Conservation (phyloP, 148 eudicot genomes). For the Dianthus caryophyllus region DNA sequence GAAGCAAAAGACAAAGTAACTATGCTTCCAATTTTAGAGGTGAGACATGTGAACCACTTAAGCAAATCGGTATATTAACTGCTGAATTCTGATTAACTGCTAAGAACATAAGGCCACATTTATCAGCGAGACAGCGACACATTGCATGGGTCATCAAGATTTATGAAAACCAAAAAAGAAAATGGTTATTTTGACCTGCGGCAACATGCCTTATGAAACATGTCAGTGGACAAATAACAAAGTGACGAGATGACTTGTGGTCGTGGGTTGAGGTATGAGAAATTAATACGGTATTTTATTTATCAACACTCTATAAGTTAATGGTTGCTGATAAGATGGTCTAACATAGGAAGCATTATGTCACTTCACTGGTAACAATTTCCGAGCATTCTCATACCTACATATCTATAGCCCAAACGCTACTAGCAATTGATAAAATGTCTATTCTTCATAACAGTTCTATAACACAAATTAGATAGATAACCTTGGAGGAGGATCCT, state of each 20-base stretch:
- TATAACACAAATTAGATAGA: neutral
- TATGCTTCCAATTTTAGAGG: neutral
- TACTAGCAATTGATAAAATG: neutral
- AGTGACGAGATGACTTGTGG: too few relatives aligned
- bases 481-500: constrained; percentile 23
- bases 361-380: neutral
- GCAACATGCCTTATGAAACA: too few relatives aligned
- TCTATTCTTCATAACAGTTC: neutral
- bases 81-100: neutral
- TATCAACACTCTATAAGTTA: too few relatives aligned
- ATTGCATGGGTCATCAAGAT: too few relatives aligned
- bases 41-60: neutral
- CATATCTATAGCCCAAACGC: neutral
- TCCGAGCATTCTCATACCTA: neutral
- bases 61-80: neutral
- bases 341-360: neutral
- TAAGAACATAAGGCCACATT: neutral
- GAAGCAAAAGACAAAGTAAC: neutral
- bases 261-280: too few relatives aligned
- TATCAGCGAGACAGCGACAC: too few relatives aligned
- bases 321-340: too few relatives aligned
- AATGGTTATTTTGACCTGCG: too few relatives aligned
- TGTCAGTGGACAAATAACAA: too few relatives aligned
- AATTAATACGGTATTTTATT: too few relatives aligned
- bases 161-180: too few relatives aligned